phyloP scores from a whole-genome alignment of 2,329 filamentous ascomycete genomes.

The Penicillium sp. region DNA sequence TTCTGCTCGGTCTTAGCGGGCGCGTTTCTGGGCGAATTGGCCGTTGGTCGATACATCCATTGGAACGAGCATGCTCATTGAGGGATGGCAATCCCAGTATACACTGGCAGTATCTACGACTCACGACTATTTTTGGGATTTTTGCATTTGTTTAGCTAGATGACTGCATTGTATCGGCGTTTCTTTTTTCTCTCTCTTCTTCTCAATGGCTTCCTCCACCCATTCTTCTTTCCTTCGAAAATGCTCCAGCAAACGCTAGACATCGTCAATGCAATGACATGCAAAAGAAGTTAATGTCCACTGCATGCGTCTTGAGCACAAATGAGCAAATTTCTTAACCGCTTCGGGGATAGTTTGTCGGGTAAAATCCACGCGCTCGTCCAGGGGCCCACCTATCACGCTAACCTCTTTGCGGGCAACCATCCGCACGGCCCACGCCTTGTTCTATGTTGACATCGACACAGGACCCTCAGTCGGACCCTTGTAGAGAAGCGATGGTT shows the following conservation, averaged over 20 bases:
- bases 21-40: slow-evolving; percentile 83
- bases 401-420: slow-evolving; percentile 1
- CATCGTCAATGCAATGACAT: background rate
- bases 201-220: background rate
- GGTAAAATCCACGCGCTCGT: slow-evolving; percentile 7
- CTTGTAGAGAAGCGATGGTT: too few relatives aligned
- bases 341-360: slow-evolving; percentile 3
- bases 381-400: background rate
- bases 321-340: slow-evolving; percentile 38
- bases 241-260: background rate
- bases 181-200: background rate
- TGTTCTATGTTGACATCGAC: background rate
- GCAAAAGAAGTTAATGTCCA: background rate
- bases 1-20: slow-evolving; percentile 78
- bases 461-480: background rate
- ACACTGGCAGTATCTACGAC: background rate
- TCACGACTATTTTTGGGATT: slow-evolving; percentile 5
- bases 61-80: slow-evolving; percentile 38
- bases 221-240: background rate
- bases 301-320: slow-evolving; percentile 26
- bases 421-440: background rate
- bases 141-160: slow-evolving; percentile 3
- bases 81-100: background rate
- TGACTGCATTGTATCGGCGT: background rate
- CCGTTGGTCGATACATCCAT: slow-evolving; percentile 70